Evolutionary conservation across 257 asterid species (phyloP).

Genomic region (Pogostemon cablin): DNA sequence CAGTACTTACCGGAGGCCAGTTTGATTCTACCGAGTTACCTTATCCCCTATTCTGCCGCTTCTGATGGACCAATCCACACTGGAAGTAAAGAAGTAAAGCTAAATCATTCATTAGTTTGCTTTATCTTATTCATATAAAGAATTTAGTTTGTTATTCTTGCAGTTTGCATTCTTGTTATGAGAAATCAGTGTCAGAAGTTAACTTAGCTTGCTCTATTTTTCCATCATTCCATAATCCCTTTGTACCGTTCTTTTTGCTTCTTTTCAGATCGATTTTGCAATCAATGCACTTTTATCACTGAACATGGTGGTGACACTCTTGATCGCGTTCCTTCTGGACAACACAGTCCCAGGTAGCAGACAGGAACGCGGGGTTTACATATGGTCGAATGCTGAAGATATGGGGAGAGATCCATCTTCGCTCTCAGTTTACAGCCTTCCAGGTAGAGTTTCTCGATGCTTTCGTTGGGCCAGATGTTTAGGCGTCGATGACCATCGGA

Average conservation of each 20-base stretch:
- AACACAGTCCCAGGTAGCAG: slow-evolving; percentile 89
- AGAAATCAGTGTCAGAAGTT: neutral
- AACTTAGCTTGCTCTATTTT: neutral
- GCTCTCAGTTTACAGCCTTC: slow-evolving; percentile 62
- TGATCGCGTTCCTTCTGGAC: slow-evolving; percentile 76
- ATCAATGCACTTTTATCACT: slow-evolving; percentile 76
- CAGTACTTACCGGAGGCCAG: slow-evolving; percentile 78
- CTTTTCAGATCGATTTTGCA: slow-evolving; percentile 74
- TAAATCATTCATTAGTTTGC: neutral
- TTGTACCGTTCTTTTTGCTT: slow-evolving; percentile 20
- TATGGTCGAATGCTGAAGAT: slow-evolving; percentile 79
- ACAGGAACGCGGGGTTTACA: slow-evolving; percentile 86
- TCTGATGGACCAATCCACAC: slow-evolving; percentile 88
- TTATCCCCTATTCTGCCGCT: slow-evolving; percentile 88
- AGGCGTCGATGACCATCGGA: slow-evolving; percentile 44
- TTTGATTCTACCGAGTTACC: slow-evolving; percentile 80
- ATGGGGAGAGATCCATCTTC: slow-evolving; percentile 57
- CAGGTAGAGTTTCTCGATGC: slow-evolving; percentile 55
- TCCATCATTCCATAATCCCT: neutral
- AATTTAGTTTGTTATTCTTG: neutral
- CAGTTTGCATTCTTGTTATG: neutral
- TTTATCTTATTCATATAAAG: neutral
- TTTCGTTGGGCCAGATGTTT: slow-evolving; percentile 79
- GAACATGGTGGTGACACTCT: slow-evolving; percentile 80
- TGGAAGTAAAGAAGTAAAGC: slow-evolving; percentile 67